phyloP scores from a whole-genome alignment of 768 basidiomycete genomes.

The Lactarius pseudohatsudake region DNA sequence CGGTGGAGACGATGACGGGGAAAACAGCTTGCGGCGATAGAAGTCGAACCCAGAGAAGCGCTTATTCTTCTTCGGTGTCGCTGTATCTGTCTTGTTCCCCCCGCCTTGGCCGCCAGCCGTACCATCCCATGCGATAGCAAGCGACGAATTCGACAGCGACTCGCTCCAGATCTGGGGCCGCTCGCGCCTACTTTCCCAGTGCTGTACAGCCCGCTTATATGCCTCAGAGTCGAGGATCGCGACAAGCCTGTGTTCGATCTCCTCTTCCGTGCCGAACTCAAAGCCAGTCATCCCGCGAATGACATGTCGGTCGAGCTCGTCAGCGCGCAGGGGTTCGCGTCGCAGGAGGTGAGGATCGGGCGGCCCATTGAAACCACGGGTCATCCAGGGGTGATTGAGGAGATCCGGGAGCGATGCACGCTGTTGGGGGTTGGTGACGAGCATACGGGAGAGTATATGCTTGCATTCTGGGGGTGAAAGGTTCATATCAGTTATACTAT shows the following conservation, averaged over 20 bases:
- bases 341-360: constrained; percentile 84
- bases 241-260: constrained; percentile 73
- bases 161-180: constrained; percentile 48
- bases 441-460: constrained; percentile 88
- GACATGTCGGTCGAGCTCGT: constrained; percentile 86
- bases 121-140: constrained; percentile 60
- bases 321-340: constrained; percentile 84
- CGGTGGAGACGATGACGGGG: constrained; percentile 49
- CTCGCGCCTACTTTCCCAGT: constrained; percentile 73
- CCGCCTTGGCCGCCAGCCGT: constrained; percentile 40
- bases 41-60: constrained; percentile 97
- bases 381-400: constrained; percentile 89
- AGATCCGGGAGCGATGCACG: constrained; percentile 86
- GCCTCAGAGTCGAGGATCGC: constrained; percentile 74
- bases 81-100: constrained; percentile 18
- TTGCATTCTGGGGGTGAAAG: constrained; percentile 74
- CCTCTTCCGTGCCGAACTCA: constrained; percentile 89
- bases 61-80: constrained; percentile 57
- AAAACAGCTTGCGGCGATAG: constrained; percentile 86
- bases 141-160: constrained; percentile 64
- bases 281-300: constrained; percentile 93
- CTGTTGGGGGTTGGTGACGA: constrained; percentile 87
- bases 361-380: constrained; percentile 77
- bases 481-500: neutral
- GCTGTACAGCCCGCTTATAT: constrained; percentile 69